Conservation (phyloP, 306 rosid genomes). For the barrel medic (Medicago truncatula) region DNA sequence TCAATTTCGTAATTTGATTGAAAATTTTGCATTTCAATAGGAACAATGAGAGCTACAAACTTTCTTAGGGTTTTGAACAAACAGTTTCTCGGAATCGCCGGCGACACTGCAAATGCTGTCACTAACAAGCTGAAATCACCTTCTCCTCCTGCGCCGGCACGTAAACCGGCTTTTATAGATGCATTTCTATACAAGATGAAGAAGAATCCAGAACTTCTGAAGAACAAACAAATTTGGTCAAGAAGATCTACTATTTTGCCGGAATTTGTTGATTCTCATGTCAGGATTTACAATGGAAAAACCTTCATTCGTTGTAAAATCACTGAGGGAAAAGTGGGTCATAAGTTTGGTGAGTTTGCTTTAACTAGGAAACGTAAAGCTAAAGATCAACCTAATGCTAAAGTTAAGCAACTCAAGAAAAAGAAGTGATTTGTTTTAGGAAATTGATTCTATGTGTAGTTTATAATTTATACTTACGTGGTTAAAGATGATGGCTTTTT, state of each 20-base stretch:
- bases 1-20: constrained; percentile 5
- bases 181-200: constrained; percentile 47
- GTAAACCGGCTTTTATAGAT: constrained; percentile 40
- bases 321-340: constrained; percentile 48
- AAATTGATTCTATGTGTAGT: not conserved
- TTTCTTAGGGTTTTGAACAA: constrained; percentile 38
- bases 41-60: constrained; percentile 44
- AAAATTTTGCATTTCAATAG: constrained; percentile 22
- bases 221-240: constrained; percentile 48
- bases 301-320: constrained; percentile 44
- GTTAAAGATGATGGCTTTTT: not conserved
- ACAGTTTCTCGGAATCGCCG: constrained; percentile 42
- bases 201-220: constrained; percentile 42
- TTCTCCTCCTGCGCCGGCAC: not conserved
- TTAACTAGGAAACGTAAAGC: constrained; percentile 48
- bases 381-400: constrained; percentile 41
- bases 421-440: constrained; percentile 43
- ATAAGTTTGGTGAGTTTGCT: constrained; percentile 51
- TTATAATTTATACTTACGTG: constrained; percentile 15
- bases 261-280: constrained; percentile 41
- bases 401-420: constrained; percentile 48
- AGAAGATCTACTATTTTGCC: constrained; percentile 50
- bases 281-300: constrained; percentile 51
- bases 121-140: constrained; percentile 16
- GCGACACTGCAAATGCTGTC: constrained; percentile 4